phyloP scores from a whole-genome alignment of 352 stramenopile genomes.

The Aphanomyces stellatus region DNA sequence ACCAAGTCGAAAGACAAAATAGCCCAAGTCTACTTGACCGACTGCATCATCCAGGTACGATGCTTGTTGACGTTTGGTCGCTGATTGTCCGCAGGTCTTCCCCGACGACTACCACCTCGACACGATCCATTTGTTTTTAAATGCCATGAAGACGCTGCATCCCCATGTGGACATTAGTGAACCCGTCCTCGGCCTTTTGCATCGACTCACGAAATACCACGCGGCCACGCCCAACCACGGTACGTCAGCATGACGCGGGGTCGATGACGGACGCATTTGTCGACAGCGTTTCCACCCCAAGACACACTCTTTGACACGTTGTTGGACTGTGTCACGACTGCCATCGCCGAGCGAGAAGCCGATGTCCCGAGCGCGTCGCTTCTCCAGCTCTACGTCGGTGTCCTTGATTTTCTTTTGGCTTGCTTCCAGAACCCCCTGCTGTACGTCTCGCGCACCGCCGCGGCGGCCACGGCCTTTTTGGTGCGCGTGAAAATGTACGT shows the following conservation, averaged over 20 bases:
- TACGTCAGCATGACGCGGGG: background rate
- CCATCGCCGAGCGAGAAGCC: background rate
- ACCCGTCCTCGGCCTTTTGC: conserved; percentile 90
- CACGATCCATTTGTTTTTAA: conserved; percentile 89
- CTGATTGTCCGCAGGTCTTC: conserved; percentile 60
- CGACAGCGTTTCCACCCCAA: conserved; percentile 8
- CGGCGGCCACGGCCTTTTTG: conserved; percentile 8
- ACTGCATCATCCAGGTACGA: conserved; percentile 94
- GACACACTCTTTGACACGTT: conserved; percentile 9
- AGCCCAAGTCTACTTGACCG: conserved; percentile 97
- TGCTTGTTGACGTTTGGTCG: background rate
- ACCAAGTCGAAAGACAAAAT: conserved; percentile 93
- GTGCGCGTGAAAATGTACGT: conserved; percentile 13
- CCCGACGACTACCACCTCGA: conserved; percentile 96
- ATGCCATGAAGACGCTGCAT: conserved; percentile 76
- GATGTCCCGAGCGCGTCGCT: conserved; percentile 12
- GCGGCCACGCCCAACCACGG: conserved; percentile 27
- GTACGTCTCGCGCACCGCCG: background rate
- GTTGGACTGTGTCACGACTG: background rate
- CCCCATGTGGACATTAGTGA: conserved; percentile 86
- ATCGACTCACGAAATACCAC: conserved; percentile 89
- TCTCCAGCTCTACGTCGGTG: background rate
- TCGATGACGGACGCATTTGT: background rate
- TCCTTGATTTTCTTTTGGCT: conserved; percentile 9
- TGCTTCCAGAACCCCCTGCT: conserved; percentile 2